Base-by-base conservation (phyloP, 2,329 filamentous ascomycete genomes). In the Venturia oleaginea region DNA sequence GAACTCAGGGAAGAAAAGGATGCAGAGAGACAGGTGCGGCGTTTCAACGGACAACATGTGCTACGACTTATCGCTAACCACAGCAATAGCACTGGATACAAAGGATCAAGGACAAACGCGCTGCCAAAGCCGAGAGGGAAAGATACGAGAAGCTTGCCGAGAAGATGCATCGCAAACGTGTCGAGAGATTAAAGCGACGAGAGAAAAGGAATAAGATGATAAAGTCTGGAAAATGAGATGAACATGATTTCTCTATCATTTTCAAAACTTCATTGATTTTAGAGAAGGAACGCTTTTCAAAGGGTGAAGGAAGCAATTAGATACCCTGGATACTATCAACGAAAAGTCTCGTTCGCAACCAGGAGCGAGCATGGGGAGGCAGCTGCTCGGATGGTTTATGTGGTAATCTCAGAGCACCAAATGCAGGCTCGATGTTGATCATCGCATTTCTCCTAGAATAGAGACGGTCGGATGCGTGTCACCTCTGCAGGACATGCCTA, bases 1-100 rank as follows among this genome's bases (percentile, higher is more conserved):
- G 92, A 97, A 76, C 86, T 99, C 86, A 95, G 93, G 80, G 90
- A 92, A 0, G 94, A 97, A 79, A 97, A 96, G 78, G 92, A 96
- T 74, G 85, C 88, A n/a, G 88, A 89, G 76, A 84, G 91, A 78
- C 82, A 93, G 82, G 92, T 94, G 77, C 67, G 83, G 71, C 66
- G 48, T 24, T 64, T 13, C 59, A 13, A 38, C 13, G 69, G 55
- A 66, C 19, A 57, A 57, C 19, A 19, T 1, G 7, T 13, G 2
- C 3, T 30, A 27, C 4, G 15, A 54, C 17, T 32, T 54, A 24
- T 54, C 24, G 19, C 30, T 57, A n/a, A 57, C 51, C 30, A 32
- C 51, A 42, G 40, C 40, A 68, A 63, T 72, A 96, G 90, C 83
- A 84, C 73, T 86, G 87, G 69, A 86, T 94, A 64, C 84, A 92